These are phyloP conservation scores for Penicillium sp. DNA, from an alignment of 2,329 filamentous ascomycete genomes.

Conservation along the genomic window DNA sequence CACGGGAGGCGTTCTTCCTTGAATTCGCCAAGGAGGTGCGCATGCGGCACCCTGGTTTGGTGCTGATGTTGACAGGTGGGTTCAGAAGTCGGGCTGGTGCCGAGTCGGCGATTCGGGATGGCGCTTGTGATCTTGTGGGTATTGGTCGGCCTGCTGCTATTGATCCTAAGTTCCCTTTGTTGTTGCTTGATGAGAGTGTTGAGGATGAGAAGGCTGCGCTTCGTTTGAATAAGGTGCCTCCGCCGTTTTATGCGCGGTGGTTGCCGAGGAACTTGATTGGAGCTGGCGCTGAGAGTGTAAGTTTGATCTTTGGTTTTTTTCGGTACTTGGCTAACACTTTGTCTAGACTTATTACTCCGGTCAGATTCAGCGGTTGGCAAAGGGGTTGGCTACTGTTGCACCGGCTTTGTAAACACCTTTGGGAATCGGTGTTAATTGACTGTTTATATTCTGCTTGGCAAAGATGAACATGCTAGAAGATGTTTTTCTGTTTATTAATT, in stretches of 20 bases:
- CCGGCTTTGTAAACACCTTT: constrained; percentile 11
- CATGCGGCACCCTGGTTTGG: constrained; percentile 44
- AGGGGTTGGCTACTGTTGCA: constrained; percentile 17
- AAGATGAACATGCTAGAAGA: not conserved
- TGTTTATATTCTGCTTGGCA: not conserved
- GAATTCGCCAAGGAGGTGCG: constrained; percentile 62
- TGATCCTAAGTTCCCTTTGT: constrained; percentile 43
- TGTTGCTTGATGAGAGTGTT: constrained; percentile 32
- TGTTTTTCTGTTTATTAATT: not conserved
- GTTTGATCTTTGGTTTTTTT: constrained; percentile 11
- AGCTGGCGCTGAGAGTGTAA: constrained; percentile 33
- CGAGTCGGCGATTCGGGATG: constrained; percentile 48
- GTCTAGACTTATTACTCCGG: constrained; percentile 18
- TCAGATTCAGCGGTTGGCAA: constrained; percentile 22
- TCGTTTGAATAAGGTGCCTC: constrained; percentile 24
- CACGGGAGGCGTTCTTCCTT: constrained; percentile 68
- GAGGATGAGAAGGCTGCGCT: constrained; percentile 26
- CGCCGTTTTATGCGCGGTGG: constrained; percentile 24
- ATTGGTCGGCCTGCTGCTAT: constrained; percentile 50
- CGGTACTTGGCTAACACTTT: constrained; percentile 9
- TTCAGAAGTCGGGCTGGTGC: constrained; percentile 58
- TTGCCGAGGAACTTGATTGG: constrained; percentile 28
- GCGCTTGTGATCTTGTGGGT: constrained; percentile 53
- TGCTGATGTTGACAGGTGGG: constrained; percentile 63
- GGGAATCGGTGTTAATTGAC: not conserved